Percentiles rank a stretch among this genome's conserved stretches.
These are phyloP conservation scores for Carnegiea gigantea DNA, from an alignment of 179 eudicot species.

Conservation along the genomic window DNA sequence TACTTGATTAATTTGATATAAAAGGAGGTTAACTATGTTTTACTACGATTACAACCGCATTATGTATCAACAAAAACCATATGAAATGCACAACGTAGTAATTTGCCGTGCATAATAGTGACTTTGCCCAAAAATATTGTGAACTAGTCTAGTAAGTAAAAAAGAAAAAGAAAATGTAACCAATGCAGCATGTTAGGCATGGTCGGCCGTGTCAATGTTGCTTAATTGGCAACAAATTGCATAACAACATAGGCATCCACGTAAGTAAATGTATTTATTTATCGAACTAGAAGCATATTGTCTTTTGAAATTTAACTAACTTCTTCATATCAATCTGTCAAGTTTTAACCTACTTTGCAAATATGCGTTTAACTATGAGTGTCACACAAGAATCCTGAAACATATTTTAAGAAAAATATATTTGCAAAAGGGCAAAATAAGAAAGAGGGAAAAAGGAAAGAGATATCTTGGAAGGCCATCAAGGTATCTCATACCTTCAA, in stretches of 20 bases:
- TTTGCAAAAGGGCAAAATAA: not conserved
- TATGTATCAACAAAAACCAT: too few species aligned
- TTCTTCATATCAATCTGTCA: not conserved
- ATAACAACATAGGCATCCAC: not conserved
- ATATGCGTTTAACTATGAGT: not conserved
- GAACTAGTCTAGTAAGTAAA: not conserved
- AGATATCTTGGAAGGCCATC: constrained; percentile 3
- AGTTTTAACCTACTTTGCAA: not conserved
- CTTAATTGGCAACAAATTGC: not conserved
- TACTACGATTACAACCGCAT: too few species aligned
- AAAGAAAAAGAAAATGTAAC: not conserved
- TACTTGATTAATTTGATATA: too few species aligned
- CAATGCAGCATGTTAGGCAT: not conserved
- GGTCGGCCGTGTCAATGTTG: not conserved
- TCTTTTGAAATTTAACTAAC: not conserved
- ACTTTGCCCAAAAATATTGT: not conserved
- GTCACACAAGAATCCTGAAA: not conserved
- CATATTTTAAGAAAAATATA: not conserved
- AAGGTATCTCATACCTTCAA: constrained; percentile 10
- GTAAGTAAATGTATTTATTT: not conserved
- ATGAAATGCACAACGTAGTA: too few species aligned
- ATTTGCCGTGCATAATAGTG: too few species aligned
- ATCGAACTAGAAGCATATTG: not conserved
- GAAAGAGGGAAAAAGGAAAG: not conserved
- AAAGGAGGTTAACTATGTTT: too few species aligned